These are phyloP conservation scores for Aspergillus tubingensis DNA, from an alignment of 2,329 filamentous ascomycete species.

Conservation along the genomic window DNA sequence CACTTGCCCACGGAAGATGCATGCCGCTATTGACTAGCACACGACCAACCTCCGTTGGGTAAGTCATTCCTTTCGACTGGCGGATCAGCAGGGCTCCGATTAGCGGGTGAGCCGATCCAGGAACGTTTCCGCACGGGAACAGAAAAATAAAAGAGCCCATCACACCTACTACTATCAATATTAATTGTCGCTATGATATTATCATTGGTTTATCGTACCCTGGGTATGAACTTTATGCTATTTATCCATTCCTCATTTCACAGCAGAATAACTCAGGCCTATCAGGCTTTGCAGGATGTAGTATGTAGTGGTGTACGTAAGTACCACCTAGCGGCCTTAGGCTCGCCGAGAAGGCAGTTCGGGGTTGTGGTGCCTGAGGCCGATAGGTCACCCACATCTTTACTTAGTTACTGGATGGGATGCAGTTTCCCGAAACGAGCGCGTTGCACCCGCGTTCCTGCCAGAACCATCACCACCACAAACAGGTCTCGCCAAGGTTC, in stretches of 20 bases:
- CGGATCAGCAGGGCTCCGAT: constrained; percentile 23
- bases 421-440: constrained; percentile 15
- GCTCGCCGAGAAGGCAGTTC: background rate
- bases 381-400: background rate
- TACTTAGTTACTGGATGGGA: background rate
- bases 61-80: constrained; percentile 15
- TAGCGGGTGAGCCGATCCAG: constrained; percentile 21
- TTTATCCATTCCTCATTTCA: background rate
- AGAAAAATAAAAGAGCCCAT: constrained; percentile 2
- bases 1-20: background rate
- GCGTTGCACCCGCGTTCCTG: constrained; percentile 14
- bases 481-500: background rate
- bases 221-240: no score
- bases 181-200: background rate
- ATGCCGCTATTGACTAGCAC: constrained; percentile 5
- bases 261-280: background rate
- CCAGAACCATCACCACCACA: background rate
- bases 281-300: background rate
- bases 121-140: constrained; percentile 20
- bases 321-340: background rate
- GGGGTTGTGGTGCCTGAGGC: background rate
- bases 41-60: constrained; percentile 14
- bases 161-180: background rate
- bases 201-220: background rate
- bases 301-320: background rate